Conservation (phyloP, 106 monocot genomes). For the Chionographis japonica region DNA sequence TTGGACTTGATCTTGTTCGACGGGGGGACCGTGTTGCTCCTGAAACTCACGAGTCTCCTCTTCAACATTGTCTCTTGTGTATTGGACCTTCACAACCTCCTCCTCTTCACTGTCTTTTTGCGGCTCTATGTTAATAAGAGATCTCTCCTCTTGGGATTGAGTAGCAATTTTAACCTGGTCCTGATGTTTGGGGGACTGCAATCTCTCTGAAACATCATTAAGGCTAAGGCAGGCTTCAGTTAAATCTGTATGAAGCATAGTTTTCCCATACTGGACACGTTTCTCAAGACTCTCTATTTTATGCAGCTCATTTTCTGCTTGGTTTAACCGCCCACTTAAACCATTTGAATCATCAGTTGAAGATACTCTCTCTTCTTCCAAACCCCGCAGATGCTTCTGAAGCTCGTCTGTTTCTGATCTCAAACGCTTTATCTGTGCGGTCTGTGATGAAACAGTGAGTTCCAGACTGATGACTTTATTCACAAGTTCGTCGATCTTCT, state of each 20-base stretch:
- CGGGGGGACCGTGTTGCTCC: neutral
- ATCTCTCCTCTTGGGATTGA: neutral
- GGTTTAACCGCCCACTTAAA: slow-evolving; percentile 25
- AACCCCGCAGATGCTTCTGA: slow-evolving; percentile 20
- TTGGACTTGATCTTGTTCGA: neutral
- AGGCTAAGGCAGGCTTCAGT: slow-evolving; percentile 19
- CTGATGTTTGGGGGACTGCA: slow-evolving; percentile 3
- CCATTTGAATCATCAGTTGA: slow-evolving; percentile 10
- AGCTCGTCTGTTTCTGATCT: slow-evolving; percentile 28
- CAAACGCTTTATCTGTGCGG: slow-evolving; percentile 39
- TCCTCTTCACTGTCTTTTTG: neutral
- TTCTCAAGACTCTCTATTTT: slow-evolving; percentile 34
- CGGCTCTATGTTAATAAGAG: neutral
- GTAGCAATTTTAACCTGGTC: neutral
- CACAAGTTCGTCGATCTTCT: slow-evolving; percentile 62
- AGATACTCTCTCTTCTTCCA: slow-evolving; percentile 37
- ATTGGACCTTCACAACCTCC: neutral
- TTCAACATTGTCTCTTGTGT: slow-evolving; percentile 7
- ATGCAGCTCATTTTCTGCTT: slow-evolving; percentile 33
- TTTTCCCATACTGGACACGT: slow-evolving; percentile 15
- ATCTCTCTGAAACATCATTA: slow-evolving; percentile 15
- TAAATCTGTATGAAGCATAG: slow-evolving; percentile 14
- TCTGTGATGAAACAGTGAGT: slow-evolving; percentile 46
- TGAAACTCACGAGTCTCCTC: slow-evolving; percentile 15
- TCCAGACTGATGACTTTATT: slow-evolving; percentile 51